Evolutionary conservation across 2,329 filamentous ascomycete species (phyloP).

Genomic region (Rutstroemia sydowiana): DNA sequence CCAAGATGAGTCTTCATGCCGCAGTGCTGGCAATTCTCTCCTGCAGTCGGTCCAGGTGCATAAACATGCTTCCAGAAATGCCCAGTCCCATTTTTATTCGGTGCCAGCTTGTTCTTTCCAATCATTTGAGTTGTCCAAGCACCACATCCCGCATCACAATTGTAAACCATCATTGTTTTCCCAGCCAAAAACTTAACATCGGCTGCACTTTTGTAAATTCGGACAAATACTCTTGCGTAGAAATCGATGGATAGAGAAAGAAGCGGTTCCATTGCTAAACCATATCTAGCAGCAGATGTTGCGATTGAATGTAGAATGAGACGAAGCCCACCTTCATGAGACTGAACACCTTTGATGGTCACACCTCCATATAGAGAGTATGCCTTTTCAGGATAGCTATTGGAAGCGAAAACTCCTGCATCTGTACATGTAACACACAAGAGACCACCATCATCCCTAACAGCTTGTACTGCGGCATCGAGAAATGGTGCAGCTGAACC

Average conservation of each 20-base stretch:
- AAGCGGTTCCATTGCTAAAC: constrained; percentile 80
- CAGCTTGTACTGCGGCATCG: constrained; percentile 79
- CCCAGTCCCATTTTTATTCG: constrained; percentile 63
- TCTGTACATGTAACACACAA: constrained; percentile 96
- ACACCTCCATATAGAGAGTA: constrained; percentile 90
- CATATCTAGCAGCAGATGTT: constrained; percentile 74
- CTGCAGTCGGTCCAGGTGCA: constrained; percentile 60
- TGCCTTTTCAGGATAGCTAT: constrained; percentile 89
- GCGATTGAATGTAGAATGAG: constrained; percentile 80
- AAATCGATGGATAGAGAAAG: constrained; percentile 94
- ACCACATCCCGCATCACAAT: constrained; percentile 86
- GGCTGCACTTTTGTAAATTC: constrained; percentile 68
- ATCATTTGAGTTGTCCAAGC: constrained; percentile 80
- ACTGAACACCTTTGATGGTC: constrained; percentile 75
- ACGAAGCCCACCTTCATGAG: constrained; percentile 83
- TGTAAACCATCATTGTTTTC: constrained; percentile 90
- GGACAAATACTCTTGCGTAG: constrained; percentile 84
- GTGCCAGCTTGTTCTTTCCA: constrained; percentile 57
- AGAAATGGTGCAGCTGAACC: constrained; percentile 89
- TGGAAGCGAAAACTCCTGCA: constrained; percentile 88
- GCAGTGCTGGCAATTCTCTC: constrained; percentile 71
- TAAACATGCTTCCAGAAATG: constrained; percentile 73
- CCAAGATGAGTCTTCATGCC: constrained; percentile 78
- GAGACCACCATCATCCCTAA: constrained; percentile 77
- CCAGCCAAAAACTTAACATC: constrained; percentile 86